These are phyloP conservation scores for Aciculoconidium aculeatum DNA, from an alignment of 805 yeast species.

Conservation along the genomic window DNA sequence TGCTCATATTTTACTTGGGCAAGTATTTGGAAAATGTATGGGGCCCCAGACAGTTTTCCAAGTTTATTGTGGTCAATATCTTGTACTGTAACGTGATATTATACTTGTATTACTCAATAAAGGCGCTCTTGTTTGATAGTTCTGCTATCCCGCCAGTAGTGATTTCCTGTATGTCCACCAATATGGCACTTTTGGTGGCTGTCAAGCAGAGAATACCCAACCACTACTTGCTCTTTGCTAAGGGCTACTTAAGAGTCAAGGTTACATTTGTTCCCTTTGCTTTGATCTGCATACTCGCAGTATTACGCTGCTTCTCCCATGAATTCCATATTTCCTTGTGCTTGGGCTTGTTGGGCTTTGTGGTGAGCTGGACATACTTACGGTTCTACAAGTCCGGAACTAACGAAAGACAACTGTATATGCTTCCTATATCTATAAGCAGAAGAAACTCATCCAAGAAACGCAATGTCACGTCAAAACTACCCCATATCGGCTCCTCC, in stretches of 20 bases:
- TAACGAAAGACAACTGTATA: constrained; percentile 38
- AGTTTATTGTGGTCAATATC: constrained; percentile 38
- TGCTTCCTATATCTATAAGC: constrained; percentile 28
- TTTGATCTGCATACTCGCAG: constrained; percentile 7
- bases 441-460: constrained; percentile 14
- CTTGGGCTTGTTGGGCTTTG: constrained; percentile 26
- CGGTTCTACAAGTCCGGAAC: constrained; percentile 36
- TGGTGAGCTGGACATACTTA: constrained; percentile 34
- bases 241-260: constrained; percentile 41
- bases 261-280: constrained; percentile 37
- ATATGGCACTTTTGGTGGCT: constrained; percentile 56
- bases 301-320: constrained; percentile 19
- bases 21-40: constrained; percentile 61
- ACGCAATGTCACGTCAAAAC: too few relatives aligned
- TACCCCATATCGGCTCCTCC: constrained; percentile 1
- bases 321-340: constrained; percentile 22
- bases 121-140: constrained; percentile 9
- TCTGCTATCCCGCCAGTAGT: constrained; percentile 37
- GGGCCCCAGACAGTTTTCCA: constrained; percentile 49
- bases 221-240: constrained; percentile 46
- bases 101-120: constrained; percentile 19
- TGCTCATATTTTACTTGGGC: constrained; percentile 47
- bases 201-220: constrained; percentile 63
- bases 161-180: constrained; percentile 50
- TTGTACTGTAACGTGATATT: constrained; percentile 30